phyloP scores from a whole-genome alignment of 2,329 filamentous ascomycete species.

The Claviceps pusilla region DNA sequence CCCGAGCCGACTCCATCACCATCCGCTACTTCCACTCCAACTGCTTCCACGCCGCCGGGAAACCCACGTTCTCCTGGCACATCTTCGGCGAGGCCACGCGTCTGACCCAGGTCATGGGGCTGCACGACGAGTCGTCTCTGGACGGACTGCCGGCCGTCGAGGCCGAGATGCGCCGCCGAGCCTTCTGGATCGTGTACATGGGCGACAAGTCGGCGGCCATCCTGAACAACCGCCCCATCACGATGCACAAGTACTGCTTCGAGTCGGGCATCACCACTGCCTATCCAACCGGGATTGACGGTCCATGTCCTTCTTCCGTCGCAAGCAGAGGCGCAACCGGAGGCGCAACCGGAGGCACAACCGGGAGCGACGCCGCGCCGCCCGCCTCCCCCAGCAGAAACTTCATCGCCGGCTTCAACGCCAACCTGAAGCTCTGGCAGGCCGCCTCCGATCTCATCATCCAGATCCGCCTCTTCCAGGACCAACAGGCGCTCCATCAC shows the following conservation, averaged over 20 bases:
- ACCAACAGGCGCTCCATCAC: conserved; percentile 10
- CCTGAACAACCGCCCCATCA: conserved; percentile 26
- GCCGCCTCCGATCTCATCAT: conserved; percentile 24
- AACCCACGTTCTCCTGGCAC: conserved; percentile 28
- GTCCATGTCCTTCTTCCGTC: too few relatives aligned
- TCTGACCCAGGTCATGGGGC: conserved; percentile 26
- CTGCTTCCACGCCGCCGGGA: conserved; percentile 27
- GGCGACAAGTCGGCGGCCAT: conserved; percentile 26
- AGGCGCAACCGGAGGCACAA: too few relatives aligned
- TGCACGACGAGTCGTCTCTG: conserved; percentile 25
- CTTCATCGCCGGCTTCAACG: conserved; percentile 26
- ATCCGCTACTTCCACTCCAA: conserved; percentile 32
- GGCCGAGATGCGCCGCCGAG: conserved; percentile 21
- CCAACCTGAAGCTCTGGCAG: conserved; percentile 26
- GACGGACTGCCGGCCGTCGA: conserved; percentile 22
- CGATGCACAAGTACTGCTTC: conserved; percentile 28
- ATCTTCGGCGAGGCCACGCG: conserved; percentile 29
- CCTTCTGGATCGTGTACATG: conserved; percentile 26
- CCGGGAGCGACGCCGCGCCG: conserved; percentile 5
- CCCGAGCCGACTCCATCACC: conserved; percentile 26
- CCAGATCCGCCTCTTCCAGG: conserved; percentile 19
- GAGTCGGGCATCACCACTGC: conserved; percentile 23
- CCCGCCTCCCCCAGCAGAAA: conserved; percentile 10
- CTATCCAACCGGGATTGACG: conserved; percentile 17
- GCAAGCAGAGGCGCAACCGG: too few relatives aligned